Percentiles rank a stretch among this genome's conserved stretches.
Conservation (phyloP, 2,329 filamentous ascomycete species). For the Conoideocrella luteorostrata region DNA sequence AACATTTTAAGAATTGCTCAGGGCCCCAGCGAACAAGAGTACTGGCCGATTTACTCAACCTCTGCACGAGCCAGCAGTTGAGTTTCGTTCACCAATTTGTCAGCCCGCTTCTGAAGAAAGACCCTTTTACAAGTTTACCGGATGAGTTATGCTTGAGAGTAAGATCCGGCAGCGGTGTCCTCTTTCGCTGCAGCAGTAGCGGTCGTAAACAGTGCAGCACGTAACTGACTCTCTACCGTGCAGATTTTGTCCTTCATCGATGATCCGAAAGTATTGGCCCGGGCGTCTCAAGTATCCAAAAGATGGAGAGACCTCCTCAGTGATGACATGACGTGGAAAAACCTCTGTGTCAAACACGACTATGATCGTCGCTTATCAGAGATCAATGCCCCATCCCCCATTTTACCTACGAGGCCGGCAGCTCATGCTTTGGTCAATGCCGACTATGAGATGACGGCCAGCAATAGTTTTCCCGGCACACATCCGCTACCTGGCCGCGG, state of each 20-base stretch:
- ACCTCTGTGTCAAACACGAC: slow-evolving; percentile 91
- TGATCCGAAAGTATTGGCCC: slow-evolving; percentile 86
- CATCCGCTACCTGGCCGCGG: slow-evolving; percentile 29
- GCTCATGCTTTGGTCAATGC: slow-evolving; percentile 23
- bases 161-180: slow-evolving; percentile 29
- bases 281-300: slow-evolving; percentile 92
- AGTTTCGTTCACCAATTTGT: slow-evolving; percentile 97
- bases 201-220: too few relatives aligned
- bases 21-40: slow-evolving; percentile 72
- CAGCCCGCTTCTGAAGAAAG: slow-evolving; percentile 87
- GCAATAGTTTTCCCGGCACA: slow-evolving; percentile 40
- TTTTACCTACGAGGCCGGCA: slow-evolving; percentile 22
- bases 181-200: too few relatives aligned
- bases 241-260: slow-evolving; percentile 95
- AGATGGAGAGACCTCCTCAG: slow-evolving; percentile 89
- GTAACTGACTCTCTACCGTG: slow-evolving; percentile 11
- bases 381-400: slow-evolving; percentile 30
- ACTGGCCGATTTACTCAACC: slow-evolving; percentile 80
- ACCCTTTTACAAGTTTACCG: slow-evolving; percentile 86
- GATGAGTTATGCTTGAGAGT: slow-evolving; percentile 89
- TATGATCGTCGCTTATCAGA: slow-evolving; percentile 61
- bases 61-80: slow-evolving; percentile 90
- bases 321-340: slow-evolving; percentile 98
- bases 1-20: slow-evolving; percentile 73
- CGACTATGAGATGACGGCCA: slow-evolving; percentile 29